Percentiles rank a stretch among this genome's conserved stretches.
phyloP scores from a whole-genome alignment of 2,329 filamentous ascomycete genomes.

The Podosphaera fusca region DNA sequence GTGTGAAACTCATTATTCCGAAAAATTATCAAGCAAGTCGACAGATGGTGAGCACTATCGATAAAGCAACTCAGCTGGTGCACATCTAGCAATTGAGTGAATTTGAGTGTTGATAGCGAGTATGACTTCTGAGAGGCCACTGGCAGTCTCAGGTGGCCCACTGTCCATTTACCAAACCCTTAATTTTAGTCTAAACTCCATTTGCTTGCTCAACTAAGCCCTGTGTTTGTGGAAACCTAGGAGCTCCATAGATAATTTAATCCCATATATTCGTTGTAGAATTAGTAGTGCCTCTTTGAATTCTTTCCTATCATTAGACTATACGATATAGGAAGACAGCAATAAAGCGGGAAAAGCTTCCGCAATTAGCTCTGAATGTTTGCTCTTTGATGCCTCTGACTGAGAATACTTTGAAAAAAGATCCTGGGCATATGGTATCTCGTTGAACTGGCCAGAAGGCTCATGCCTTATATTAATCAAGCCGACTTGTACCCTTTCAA shows the following conservation, averaged over 20 bases:
- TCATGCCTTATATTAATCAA: slow-evolving; percentile 6
- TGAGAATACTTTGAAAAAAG: slow-evolving; percentile 8
- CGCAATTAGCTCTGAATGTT: slow-evolving; percentile 3
- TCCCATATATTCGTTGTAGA: background rate
- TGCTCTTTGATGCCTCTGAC: slow-evolving; percentile 4
- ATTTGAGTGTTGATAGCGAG: background rate
- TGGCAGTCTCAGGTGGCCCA: background rate
- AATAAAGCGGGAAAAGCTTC: background rate
- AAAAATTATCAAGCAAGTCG: no score
- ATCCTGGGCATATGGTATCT: slow-evolving; percentile 7
- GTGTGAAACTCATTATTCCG: no score
- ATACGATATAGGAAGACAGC: background rate
- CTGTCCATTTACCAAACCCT: background rate
- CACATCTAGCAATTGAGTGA: background rate
- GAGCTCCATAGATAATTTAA: slow-evolving; percentile 4
- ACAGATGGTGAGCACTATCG: no score
- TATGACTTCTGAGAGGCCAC: background rate
- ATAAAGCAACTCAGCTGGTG: no score
- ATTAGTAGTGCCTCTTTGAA: background rate
- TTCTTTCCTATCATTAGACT: background rate
- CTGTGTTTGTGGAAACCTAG: slow-evolving; percentile 5
- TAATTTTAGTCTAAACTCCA: slow-evolving; percentile 5
- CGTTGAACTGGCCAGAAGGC: slow-evolving; percentile 5
- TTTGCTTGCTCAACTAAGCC: slow-evolving; percentile 8
- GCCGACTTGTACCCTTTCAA: slow-evolving; percentile 4